These are phyloP conservation scores for Mycothermus thermophilus DNA, from an alignment of 495 filamentous ascomycete genomes.

Conservation along the genomic window DNA sequence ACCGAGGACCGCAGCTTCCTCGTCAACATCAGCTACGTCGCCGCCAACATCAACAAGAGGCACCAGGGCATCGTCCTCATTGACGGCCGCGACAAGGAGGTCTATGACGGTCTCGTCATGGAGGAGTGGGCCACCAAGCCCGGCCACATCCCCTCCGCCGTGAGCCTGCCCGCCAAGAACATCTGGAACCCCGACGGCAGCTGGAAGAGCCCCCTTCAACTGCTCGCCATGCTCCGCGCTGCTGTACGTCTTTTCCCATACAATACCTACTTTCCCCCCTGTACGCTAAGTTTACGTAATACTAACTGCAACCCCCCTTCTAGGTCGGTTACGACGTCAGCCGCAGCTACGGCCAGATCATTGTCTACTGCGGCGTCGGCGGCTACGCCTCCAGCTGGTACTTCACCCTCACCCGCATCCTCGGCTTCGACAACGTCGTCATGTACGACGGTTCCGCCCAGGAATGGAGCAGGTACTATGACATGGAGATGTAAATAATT, in stretches of 20 bases:
- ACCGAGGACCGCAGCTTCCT: conserved; percentile 11
- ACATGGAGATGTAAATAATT: conserved; percentile 13
- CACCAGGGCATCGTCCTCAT: conserved; percentile 10
- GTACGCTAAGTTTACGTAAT: no score
- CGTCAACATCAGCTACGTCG: conserved; percentile 11
- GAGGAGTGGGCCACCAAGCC: conserved; percentile 13
- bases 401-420: conserved; percentile 8
- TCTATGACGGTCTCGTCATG: conserved; percentile 12
- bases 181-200: conserved; percentile 15
- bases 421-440: conserved; percentile 11
- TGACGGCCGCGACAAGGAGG: conserved; percentile 9
- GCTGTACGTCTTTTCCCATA: no score
- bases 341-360: conserved; percentile 11
- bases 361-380: conserved; percentile 15
- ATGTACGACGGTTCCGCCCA: conserved; percentile 9
- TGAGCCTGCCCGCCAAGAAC: conserved; percentile 8
- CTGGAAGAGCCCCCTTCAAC: conserved; percentile 13
- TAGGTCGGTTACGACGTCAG: conserved; percentile 8
- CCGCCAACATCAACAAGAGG: conserved; percentile 10
- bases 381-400: conserved; percentile 12
- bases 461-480: conserved; percentile 11
- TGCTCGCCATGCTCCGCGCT: conserved; percentile 9
- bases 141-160: conserved; percentile 14
- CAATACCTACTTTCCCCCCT: no score
- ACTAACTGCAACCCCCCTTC: no score